phyloP scores from a whole-genome alignment of 2,329 filamentous ascomycete genomes.

The Epichloe hybrida region DNA sequence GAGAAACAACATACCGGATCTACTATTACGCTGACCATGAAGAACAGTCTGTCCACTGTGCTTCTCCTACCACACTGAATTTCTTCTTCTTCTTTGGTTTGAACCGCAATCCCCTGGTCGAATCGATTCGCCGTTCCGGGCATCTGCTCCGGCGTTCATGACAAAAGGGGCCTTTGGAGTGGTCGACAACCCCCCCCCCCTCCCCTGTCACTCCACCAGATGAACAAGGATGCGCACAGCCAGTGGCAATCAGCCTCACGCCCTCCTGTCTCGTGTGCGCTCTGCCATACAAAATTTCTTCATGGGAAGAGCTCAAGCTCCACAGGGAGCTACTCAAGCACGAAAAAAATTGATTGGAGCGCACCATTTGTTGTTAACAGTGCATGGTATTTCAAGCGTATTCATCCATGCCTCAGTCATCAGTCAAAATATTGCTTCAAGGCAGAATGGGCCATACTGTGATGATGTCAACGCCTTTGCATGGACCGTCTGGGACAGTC shows the following conservation, averaged over 20 bases:
- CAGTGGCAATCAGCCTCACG: slow-evolving; percentile 4
- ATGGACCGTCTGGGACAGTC: background rate
- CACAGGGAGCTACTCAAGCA: background rate
- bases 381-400: background rate
- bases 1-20: background rate
- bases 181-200: too few species aligned
- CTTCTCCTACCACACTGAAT: background rate
- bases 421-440: background rate
- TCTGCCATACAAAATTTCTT: background rate
- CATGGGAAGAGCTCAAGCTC: background rate
- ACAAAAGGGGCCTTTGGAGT: background rate
- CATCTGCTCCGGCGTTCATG: background rate
- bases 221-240: slow-evolving; percentile 1
- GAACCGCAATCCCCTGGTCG: background rate
- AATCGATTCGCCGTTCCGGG: background rate
- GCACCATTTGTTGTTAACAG: background rate
- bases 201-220: background rate
- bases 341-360: background rate
- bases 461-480: too few species aligned
- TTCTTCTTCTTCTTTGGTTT: background rate
- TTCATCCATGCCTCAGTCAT: background rate
- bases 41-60: background rate
- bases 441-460: background rate
- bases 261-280: slow-evolving; percentile 1
- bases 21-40: too few species aligned